Evolutionary conservation across 2,329 filamentous ascomycete species (phyloP).

Genomic region (Falciphora oryzae): DNA sequence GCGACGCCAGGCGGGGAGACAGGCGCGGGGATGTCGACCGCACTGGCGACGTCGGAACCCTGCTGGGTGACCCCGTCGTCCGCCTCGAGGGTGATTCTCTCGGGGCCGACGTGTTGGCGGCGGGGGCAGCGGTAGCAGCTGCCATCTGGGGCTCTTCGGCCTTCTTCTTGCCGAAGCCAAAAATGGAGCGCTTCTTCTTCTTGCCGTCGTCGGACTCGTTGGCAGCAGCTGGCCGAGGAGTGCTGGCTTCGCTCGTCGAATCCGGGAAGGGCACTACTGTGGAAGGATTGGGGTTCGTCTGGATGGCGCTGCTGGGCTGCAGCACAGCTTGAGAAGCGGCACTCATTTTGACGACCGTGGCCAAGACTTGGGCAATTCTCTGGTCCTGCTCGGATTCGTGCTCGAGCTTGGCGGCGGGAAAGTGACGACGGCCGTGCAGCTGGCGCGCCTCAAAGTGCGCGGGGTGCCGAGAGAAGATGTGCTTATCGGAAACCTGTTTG

Average conservation of each 20-base stretch:
- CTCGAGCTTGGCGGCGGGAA: background rate
- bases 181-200: constrained; percentile 28
- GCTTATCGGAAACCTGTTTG: constrained; percentile 1
- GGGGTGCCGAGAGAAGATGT: background rate
- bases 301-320: constrained; percentile 11
- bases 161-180: constrained; percentile 33
- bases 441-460: background rate
- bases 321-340: constrained; percentile 2
- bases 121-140: constrained; percentile 23
- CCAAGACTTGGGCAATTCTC: constrained; percentile 2
- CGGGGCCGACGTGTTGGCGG: constrained; percentile 15
- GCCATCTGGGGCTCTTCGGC: constrained; percentile 31
- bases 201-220: constrained; percentile 23
- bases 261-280: constrained; percentile 17
- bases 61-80: constrained; percentile 31
- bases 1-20: constrained; percentile 71
- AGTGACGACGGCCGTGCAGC: background rate
- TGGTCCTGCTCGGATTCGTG: background rate
- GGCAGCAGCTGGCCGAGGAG: background rate
- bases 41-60: constrained; percentile 57
- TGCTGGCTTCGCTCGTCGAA: constrained; percentile 6
- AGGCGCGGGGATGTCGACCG: constrained; percentile 59
- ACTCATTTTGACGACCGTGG: constrained; percentile 5
- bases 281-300: constrained; percentile 10
- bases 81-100: constrained; percentile 30